Evolutionary conservation across 23 red algal species (phyloP).

Genomic region (Cyanidiococcus yangmingshanensis): DNA sequence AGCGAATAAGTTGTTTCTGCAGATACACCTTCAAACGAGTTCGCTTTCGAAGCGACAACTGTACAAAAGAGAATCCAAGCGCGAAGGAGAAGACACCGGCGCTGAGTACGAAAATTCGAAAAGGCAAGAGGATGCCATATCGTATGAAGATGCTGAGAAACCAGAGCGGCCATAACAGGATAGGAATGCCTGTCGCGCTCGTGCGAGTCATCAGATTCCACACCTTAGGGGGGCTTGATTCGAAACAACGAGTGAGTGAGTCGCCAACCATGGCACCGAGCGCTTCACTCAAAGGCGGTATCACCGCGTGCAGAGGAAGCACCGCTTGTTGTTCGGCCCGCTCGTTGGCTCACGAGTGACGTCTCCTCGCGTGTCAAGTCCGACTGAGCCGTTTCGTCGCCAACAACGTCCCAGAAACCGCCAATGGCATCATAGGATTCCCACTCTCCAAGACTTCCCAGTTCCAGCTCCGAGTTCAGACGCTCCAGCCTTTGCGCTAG

Average conservation of each 20-base stretch:
- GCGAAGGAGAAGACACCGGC: slow-evolving; percentile 5
- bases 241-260: slow-evolving; percentile 65
- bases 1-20: slow-evolving; percentile 40
- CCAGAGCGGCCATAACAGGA: slow-evolving; percentile 56
- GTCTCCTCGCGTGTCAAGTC: background rate
- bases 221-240: slow-evolving; percentile 50
- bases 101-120: slow-evolving; percentile 37
- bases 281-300: slow-evolving; percentile 43
- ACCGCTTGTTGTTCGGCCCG: background rate
- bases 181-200: slow-evolving; percentile 18
- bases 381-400: background rate
- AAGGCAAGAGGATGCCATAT: slow-evolving; percentile 70
- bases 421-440: slow-evolving; percentile 37
- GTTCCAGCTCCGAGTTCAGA: slow-evolving; percentile 84
- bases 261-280: slow-evolving; percentile 66
- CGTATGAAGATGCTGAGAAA: slow-evolving; percentile 63
- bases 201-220: slow-evolving; percentile 93
- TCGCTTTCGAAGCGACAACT: slow-evolving; percentile 7
- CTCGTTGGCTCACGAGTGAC: background rate
- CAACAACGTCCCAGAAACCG: background rate
- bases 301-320: slow-evolving; percentile 32
- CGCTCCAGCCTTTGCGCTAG: slow-evolving; percentile 31
- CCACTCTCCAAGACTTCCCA: slow-evolving; percentile 66
- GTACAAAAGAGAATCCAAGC: slow-evolving; percentile 32
- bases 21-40: background rate